Base-by-base conservation (phyloP, 495 filamentous ascomycete species). In the Pseudevernia furfuracea region DNA sequence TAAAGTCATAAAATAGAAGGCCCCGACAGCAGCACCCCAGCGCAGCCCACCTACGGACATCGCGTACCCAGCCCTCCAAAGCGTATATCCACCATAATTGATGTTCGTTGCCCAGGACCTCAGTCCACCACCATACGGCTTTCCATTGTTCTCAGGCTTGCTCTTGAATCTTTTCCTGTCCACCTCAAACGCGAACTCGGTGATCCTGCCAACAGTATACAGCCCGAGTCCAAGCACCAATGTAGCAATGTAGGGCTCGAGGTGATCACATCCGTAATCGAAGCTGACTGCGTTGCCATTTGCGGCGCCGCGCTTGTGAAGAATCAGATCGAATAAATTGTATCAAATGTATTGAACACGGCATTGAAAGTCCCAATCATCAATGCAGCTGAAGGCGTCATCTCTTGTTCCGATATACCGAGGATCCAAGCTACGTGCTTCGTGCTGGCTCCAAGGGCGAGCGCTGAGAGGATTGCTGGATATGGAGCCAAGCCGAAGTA, bases 31-130 rank as follows among this genome's bases (percentile, higher is more conserved):
- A 12, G 71, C 48, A 0, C 74, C 82, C 59, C 69, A 79, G 19
- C 72, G 56, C 77, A 77, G 79, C 0, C 83, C 83, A 2, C 77
- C 77, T 17, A 70, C 72, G 1, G 75, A 78, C 66, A 85, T 60
- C 21, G 78, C 77, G 67, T 81, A 84, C 4, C 76, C 81, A 49
- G 77, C 71, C 46, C 83, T 71, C 84, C 83, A 85, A 4, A 86
- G 38, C 1, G 80, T 78, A 67, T 83, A 85, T 17, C 73, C 82
- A 32, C 77, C 77, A 66, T 86, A 87, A 55, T 87, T 86, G 69
- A 82, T 75, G 62, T 87, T 83, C n/a, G 82, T 77, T 7, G 82
- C 80, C 67, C 78, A 67, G 4, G 69, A 65, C 75, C 79, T 86
- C 37, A 85, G 67, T 1, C 84, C 85, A 2, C 72, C 76, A 34